phyloP scores from a whole-genome alignment of 2,329 filamentous ascomycete species.

The Diplocarpon mali region DNA sequence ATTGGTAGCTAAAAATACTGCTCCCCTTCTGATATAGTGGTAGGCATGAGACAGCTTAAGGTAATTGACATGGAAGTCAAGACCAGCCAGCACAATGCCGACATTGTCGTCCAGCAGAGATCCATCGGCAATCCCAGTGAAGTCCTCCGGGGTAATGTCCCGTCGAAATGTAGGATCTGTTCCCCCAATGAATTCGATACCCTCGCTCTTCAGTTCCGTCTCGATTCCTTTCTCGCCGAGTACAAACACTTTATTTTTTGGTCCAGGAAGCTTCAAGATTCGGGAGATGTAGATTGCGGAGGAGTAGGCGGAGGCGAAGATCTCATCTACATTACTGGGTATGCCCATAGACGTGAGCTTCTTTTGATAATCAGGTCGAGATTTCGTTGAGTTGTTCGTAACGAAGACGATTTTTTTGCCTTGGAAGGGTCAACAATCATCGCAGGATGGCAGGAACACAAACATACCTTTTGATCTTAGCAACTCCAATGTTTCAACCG shows the following conservation, averaged over 20 bases:
- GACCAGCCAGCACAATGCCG: constrained; percentile 74
- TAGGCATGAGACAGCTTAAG: constrained; percentile 76
- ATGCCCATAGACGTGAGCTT: constrained; percentile 80
- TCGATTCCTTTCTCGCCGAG: constrained; percentile 88
- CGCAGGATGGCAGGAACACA: neutral
- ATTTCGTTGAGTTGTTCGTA: constrained; percentile 98
- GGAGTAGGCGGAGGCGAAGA: constrained; percentile 89
- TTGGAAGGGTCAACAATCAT: constrained; percentile 28
- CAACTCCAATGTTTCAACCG: constrained; percentile 75
- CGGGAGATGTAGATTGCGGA: constrained; percentile 91
- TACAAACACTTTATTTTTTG: constrained; percentile 88
- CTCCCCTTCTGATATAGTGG: constrained; percentile 76
- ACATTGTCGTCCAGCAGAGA: constrained; percentile 76
- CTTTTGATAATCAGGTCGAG: constrained; percentile 80
- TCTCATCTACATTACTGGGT: constrained; percentile 70
- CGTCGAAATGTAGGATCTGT: constrained; percentile 70
- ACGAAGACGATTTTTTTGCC: constrained; percentile 93
- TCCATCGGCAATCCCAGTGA: constrained; percentile 63
- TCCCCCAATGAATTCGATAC: constrained; percentile 71
- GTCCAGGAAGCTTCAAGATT: constrained; percentile 67
- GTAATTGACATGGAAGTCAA: constrained; percentile 95
- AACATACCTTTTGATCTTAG: constrained; percentile 61
- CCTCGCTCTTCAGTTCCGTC: constrained; percentile 71
- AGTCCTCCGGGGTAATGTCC: constrained; percentile 73
- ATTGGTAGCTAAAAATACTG: constrained; percentile 86